Base-by-base conservation (phyloP, 257 asterid species). In the Solanum etuberosum region DNA sequence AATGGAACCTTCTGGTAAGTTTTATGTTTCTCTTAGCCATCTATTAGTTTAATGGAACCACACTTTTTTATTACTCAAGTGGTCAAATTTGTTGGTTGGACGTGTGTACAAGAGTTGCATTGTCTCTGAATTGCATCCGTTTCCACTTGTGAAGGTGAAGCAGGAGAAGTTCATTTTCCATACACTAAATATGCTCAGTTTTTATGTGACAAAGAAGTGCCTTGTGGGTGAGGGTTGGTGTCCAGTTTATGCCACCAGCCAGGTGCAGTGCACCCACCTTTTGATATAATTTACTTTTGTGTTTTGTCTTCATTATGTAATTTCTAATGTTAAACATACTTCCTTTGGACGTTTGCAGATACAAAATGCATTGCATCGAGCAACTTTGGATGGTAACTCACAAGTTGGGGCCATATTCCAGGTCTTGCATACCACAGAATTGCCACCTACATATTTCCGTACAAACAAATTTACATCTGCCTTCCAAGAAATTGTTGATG, bases 141-240 rank as follows among this genome's bases (percentile, higher is more conserved):
- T 87, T 80, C 76, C 83, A 81, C 85, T 74, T 87, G 61, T 90
- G 84, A 87, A 93, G 96, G 94, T 92, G 88, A 93, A 90, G 88
- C 89, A 87, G 91, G 95, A 92, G 87, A 92, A 90, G 86, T 90
- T 92, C 32, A 59, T 91, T 67, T 92, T 91, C 91, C 94, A 93
- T 89, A 86, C 90, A 29, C 84, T 93, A 87, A 93, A 93, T 87
- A 92, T 93, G 96, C 91, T 93, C 88, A 93, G 89, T 81, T 70
- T 92, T 87, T 95, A 93, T 85, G 96, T 93, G 90, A 92, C 94
- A 85, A 91, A 90, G 89, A 91, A 92, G 88, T 92, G 96, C 91
- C 92, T 93, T 59, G 95, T 93, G 20, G 95, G 95, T 82, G 94
- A 93, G 90, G 96, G 96, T n/a, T 93, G 96, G 96, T 92, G 95